Evolutionary conservation across 1,139 yeast species (phyloP).

Genomic region (Scheffersomyces parashehatae): DNA sequence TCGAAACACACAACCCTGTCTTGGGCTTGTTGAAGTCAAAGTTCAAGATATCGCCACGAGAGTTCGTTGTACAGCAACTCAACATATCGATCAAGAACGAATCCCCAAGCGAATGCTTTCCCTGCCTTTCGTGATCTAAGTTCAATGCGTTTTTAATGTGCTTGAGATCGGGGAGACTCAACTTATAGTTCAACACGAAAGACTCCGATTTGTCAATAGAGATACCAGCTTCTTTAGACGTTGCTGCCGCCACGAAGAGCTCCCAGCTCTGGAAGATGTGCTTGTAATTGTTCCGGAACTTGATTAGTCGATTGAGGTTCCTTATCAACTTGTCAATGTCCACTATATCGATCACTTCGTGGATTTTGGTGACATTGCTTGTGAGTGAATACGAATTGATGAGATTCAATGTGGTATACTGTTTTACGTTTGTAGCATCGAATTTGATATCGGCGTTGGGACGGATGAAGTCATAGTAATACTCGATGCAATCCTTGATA

Average conservation of each 20-base stretch:
- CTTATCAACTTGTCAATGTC: slow-evolving; percentile 43
- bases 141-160: slow-evolving; percentile 29
- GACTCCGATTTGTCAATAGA: slow-evolving; percentile 2
- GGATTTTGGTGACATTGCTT: slow-evolving; percentile 13
- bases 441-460: slow-evolving; percentile 5
- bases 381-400: slow-evolving; percentile 35
- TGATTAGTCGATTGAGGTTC: slow-evolving; percentile 28
- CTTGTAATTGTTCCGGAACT: slow-evolving; percentile 34
- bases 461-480: slow-evolving; percentile 32
- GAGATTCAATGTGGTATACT: slow-evolving; percentile 28
- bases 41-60: slow-evolving; percentile 30
- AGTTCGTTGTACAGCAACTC: slow-evolving; percentile 34
- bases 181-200: slow-evolving; percentile 14
- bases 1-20: slow-evolving; percentile 30
- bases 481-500: slow-evolving; percentile 32
- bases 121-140: slow-evolving; percentile 26
- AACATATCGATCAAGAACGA: slow-evolving; percentile 47
- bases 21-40: slow-evolving; percentile 29
- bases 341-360: slow-evolving; percentile 36
- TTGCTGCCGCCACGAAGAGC: slow-evolving; percentile 29
- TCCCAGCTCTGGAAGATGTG: slow-evolving; percentile 37
- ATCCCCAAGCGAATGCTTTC: slow-evolving; percentile 24
- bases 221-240: slow-evolving; percentile 4
- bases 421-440: slow-evolving; percentile 17
- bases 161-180: slow-evolving; percentile 36